A percentile compares a stretch with the other conserved stretches of the same genome.
Evolutionary conservation across 2,329 filamentous ascomycete species (phyloP).

Genomic region (Pseudogymnoascus sp.): DNA sequence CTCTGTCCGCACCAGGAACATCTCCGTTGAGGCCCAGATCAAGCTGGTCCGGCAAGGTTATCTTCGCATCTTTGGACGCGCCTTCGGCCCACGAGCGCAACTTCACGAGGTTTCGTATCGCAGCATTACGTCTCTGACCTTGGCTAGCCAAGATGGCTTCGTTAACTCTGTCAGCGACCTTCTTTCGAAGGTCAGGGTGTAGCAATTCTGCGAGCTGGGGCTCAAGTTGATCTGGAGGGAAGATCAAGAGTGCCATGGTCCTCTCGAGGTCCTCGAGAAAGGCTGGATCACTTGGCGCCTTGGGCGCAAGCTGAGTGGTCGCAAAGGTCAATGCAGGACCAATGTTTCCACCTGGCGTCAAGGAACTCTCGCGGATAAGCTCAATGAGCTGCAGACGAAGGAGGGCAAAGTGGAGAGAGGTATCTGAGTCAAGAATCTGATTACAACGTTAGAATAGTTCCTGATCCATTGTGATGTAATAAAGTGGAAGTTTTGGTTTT

Average conservation of each 20-base stretch:
- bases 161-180: constrained; percentile 85
- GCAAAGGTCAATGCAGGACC: constrained; percentile 70
- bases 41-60: constrained; percentile 26
- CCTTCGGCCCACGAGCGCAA: constrained; percentile 78
- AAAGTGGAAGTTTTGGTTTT: constrained; percentile 23
- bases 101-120: constrained; percentile 72
- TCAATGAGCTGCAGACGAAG: constrained; percentile 89
- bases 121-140: constrained; percentile 67
- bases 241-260: constrained; percentile 88
- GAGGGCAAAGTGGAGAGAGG: constrained; percentile 79
- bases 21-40: constrained; percentile 27
- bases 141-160: constrained; percentile 74
- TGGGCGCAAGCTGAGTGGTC: constrained; percentile 75
- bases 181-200: constrained; percentile 68
- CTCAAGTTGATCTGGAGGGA: constrained; percentile 71
- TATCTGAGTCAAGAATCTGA: constrained; percentile 80
- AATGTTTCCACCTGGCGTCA: constrained; percentile 62
- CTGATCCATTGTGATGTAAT: constrained; percentile 17
- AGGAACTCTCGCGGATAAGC: constrained; percentile 72
- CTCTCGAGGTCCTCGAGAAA: constrained; percentile 84
- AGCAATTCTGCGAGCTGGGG: constrained; percentile 70
- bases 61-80: constrained; percentile 28
- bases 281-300: constrained; percentile 70
- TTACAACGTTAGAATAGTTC: constrained; percentile 15
- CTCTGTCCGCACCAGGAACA: constrained; percentile 11